Conservation (phyloP, 2,329 filamentous ascomycete species). For the Zopfia rhizophila region DNA sequence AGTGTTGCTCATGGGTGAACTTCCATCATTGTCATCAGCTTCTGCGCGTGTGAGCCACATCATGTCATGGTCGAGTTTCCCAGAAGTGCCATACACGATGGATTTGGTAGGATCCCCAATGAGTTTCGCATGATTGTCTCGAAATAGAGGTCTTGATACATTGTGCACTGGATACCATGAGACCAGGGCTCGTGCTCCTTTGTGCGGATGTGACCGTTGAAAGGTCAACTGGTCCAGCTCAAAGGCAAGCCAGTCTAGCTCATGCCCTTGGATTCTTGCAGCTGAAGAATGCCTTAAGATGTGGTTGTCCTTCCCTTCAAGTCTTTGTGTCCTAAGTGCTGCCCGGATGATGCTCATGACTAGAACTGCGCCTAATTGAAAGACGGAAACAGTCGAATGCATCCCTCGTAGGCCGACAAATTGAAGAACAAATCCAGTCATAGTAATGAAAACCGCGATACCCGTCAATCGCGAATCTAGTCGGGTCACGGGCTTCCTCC, state of each 20-base stretch:
- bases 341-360: conserved; percentile 51
- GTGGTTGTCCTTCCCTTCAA: conserved; percentile 6
- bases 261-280: conserved; percentile 7
- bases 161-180: no score
- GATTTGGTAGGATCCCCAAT: no score
- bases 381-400: conserved; percentile 49
- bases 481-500: conserved; percentile 25
- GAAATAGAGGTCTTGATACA: no score
- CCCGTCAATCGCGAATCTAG: neutral
- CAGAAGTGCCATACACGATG: no score
- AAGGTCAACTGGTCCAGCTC: conserved; percentile 1
- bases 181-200: no score
- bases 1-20: no score
- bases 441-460: conserved; percentile 31
- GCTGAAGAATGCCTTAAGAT: neutral
- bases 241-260: conserved; percentile 19
- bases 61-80: no score
- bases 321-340: conserved; percentile 41
- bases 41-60: no score
- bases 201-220: no score
- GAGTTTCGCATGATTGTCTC: no score
- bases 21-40: no score
- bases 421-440: conserved; percentile 50
- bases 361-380: conserved; percentile 48
- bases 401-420: conserved; percentile 53